Percentiles rank a stretch among this genome's conserved stretches.
phyloP scores from a whole-genome alignment of 1,139 yeast species.

The Candida tropicalis region DNA sequence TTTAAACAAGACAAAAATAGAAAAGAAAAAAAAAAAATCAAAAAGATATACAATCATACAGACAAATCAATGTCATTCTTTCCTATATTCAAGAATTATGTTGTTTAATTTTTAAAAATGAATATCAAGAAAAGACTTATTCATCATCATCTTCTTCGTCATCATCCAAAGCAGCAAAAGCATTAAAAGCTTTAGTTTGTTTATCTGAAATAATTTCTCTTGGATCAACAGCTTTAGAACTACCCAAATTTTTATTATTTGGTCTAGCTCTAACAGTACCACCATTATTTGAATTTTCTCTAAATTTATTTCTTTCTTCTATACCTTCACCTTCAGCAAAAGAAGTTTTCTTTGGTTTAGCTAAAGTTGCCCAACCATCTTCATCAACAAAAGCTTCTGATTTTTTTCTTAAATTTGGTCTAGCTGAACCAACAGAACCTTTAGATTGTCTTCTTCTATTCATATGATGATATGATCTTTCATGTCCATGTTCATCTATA shows the following conservation, averaged over 20 bases:
- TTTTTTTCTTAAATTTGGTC: constrained; percentile 61
- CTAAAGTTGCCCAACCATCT: constrained; percentile 79
- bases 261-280: constrained; percentile 58
- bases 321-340: constrained; percentile 51
- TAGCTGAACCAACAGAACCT: constrained; percentile 34
- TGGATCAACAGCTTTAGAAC: constrained; percentile 72
- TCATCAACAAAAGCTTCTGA: constrained; percentile 64
- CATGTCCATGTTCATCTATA: constrained; percentile 51
- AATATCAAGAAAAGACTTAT: too few species aligned
- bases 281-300: constrained; percentile 45
- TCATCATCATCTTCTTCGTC: constrained; percentile 38
- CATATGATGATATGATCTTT: constrained; percentile 51
- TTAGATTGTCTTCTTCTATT: constrained; percentile 66
- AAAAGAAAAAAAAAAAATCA: constrained; percentile 1
- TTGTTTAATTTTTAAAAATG: too few species aligned
- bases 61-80: constrained; percentile 1
- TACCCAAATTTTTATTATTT: constrained; percentile 71
- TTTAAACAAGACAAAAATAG: not conserved
- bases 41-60: constrained; percentile 7
- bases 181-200: constrained; percentile 68
- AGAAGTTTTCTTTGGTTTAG: constrained; percentile 43
- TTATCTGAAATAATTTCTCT: constrained; percentile 71
- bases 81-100: constrained; percentile 5
- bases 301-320: constrained; percentile 51
- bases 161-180: constrained; percentile 75